Evolutionary conservation across 139 green algal species (phyloP).

Genomic region (Dunaliella sp.): DNA sequence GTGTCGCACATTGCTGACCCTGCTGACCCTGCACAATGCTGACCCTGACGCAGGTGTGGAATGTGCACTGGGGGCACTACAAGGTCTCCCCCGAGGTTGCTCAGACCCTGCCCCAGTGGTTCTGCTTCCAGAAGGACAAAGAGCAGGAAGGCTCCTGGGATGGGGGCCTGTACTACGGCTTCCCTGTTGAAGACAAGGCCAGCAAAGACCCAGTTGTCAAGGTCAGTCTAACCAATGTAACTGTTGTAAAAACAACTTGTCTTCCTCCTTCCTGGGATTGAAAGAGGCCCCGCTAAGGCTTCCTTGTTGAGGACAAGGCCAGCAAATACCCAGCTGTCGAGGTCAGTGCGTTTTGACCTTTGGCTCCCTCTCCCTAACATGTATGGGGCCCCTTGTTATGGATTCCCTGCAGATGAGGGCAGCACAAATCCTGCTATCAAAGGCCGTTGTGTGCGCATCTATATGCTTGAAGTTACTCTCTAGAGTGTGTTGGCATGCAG

Average conservation of each 20-base stretch:
- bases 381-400: too few species aligned
- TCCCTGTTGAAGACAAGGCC: neutral
- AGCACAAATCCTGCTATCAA: too few species aligned
- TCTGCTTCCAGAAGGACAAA: neutral
- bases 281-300: neutral
- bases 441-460: too few species aligned
- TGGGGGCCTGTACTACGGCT: neutral
- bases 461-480: too few species aligned
- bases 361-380: too few species aligned
- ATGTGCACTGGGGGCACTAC: neutral
- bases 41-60: neutral
- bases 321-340: neutral
- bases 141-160: neutral
- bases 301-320: neutral
- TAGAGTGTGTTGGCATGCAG: too few species aligned
- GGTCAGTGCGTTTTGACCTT: too few species aligned
- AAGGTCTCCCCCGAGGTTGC: neutral
- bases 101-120: neutral
- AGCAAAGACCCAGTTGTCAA: neutral
- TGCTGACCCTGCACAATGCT: too few species aligned
- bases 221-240: too few species aligned
- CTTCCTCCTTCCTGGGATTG: neutral
- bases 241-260: too few species aligned
- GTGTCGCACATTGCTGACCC: too few species aligned
- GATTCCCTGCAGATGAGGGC: too few species aligned